A percentile compares a stretch with the other conserved stretches of the same genome.
Evolutionary conservation across 2,329 filamentous ascomycete genomes (phyloP).

Genomic region (Arthroderma sp.): DNA sequence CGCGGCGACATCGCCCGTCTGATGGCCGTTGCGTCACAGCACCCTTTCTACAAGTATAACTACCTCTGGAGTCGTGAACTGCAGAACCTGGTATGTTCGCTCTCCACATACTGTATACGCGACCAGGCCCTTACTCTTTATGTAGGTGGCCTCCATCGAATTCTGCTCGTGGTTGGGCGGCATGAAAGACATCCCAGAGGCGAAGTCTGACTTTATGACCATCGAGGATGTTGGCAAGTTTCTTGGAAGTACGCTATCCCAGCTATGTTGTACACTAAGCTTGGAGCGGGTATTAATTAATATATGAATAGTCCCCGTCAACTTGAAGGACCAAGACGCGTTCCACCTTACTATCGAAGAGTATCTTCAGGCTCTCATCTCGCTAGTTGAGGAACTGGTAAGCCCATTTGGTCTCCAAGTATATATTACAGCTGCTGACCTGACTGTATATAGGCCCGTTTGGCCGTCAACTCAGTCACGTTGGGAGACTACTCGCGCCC

Average conservation of each 20-base stretch:
- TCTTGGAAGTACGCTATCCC: constrained; percentile 48
- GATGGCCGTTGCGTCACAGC: constrained; percentile 59
- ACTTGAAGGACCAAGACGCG: constrained; percentile 73
- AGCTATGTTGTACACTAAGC: background rate
- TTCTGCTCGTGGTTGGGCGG: constrained; percentile 70
- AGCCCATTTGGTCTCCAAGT: constrained; percentile 9
- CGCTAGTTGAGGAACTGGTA: constrained; percentile 76
- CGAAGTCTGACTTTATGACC: constrained; percentile 57
- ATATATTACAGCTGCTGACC: background rate
- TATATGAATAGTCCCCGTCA: constrained; percentile 58
- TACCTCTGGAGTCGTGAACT: constrained; percentile 70
- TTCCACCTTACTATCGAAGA: constrained; percentile 98
- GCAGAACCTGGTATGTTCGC: constrained; percentile 56
- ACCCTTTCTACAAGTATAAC: constrained; percentile 99
- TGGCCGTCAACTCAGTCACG: constrained; percentile 90
- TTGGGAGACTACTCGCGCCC: constrained; percentile 78
- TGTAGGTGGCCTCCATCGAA: constrained; percentile 44
- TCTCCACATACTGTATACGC: constrained; percentile 18
- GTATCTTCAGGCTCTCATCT: constrained; percentile 79
- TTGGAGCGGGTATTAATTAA: constrained; percentile 2
- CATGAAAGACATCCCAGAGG: constrained; percentile 42
- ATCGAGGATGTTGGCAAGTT: constrained; percentile 76
- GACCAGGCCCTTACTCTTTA: constrained; percentile 14
- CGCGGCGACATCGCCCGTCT: constrained; percentile 58
- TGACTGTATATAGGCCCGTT: constrained; percentile 44